Conservation (phyloP, 495 filamentous ascomycete species). For the Hypoxylon perforatum region DNA sequence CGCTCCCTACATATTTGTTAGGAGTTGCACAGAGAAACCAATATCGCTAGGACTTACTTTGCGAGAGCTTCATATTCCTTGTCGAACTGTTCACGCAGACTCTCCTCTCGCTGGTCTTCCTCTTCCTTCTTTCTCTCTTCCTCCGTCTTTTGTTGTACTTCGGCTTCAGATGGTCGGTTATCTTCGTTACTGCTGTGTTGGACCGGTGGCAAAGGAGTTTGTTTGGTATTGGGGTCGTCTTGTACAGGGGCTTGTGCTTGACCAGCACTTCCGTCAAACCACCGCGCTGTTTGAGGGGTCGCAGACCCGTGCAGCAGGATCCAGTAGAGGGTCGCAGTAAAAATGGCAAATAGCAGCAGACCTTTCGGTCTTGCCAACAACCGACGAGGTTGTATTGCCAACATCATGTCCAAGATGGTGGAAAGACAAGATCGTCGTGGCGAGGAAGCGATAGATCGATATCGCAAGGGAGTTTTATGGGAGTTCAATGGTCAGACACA, state of each 20-base stretch:
- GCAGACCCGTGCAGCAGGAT: slow-evolving; percentile 39
- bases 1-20: slow-evolving; percentile 35
- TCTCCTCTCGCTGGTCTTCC: slow-evolving; percentile 41
- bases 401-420: slow-evolving; percentile 35
- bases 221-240: slow-evolving; percentile 3
- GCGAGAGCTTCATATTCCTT: slow-evolving; percentile 51
- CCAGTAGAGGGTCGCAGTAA: slow-evolving; percentile 47
- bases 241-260: slow-evolving; percentile 23
- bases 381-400: slow-evolving; percentile 58
- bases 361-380: slow-evolving; percentile 61
- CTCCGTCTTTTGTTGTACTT: slow-evolving; percentile 25
- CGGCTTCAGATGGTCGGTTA: slow-evolving; percentile 11
- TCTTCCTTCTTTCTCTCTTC: slow-evolving; percentile 42
- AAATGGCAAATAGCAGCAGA: slow-evolving; percentile 41
- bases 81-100: slow-evolving; percentile 52
- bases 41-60: slow-evolving; percentile 46
- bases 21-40: not conserved
- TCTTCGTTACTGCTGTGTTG: slow-evolving; percentile 3
- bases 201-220: slow-evolving; percentile 17
- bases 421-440: slow-evolving; percentile 11
- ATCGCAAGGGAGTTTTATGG: slow-evolving; percentile 28
- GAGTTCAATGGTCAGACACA: slow-evolving; percentile 19
- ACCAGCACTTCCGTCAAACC: slow-evolving; percentile 22
- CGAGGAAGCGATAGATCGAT: slow-evolving; percentile 16
- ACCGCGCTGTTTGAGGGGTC: slow-evolving; percentile 17